Conservation (phyloP, 129 eudicot species). For the Artemisia annua region DNA sequence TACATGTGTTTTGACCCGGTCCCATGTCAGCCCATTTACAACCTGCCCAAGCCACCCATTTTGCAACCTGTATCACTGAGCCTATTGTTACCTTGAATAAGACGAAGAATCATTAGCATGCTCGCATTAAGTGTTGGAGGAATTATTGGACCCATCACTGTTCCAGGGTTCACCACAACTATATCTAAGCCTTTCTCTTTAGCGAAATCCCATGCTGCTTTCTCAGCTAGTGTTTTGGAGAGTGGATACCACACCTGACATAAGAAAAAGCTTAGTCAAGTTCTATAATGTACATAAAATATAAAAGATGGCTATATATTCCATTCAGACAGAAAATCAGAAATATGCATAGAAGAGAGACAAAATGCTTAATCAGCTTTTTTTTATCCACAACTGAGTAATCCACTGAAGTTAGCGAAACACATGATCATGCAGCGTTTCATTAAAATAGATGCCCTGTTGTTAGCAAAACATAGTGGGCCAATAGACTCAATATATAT, state of each 20-base stretch:
- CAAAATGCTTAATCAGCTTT: not conserved
- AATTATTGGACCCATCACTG: conserved; percentile 83
- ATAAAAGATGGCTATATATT: not conserved
- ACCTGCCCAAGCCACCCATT: too few relatives aligned
- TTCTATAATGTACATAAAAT: conserved; percentile 10
- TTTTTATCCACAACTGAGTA: not conserved
- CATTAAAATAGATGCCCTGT: conserved; percentile 1
- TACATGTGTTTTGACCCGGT: too few relatives aligned
- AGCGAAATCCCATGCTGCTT: conserved; percentile 90
- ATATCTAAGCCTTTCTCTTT: conserved; percentile 73
- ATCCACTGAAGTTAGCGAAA: not conserved
- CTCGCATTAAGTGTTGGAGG: conserved; percentile 85
- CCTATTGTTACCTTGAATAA: conserved; percentile 71
- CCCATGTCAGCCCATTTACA: too few relatives aligned
- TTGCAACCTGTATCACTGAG: not conserved
- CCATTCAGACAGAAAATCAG: not conserved
- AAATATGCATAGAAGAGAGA: not conserved
- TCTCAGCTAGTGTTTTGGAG: conserved; percentile 85
- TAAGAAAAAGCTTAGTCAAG: not conserved
- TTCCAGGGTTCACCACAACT: conserved; percentile 92
- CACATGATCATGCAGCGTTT: conserved; percentile 12
- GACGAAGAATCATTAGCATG: conserved; percentile 80
- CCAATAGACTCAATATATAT: not conserved
- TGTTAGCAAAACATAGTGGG: not conserved
- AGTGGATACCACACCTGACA: conserved; percentile 86